phyloP scores from a whole-genome alignment of 495 filamentous ascomycete species.

The Trichocladium uniseriatum region DNA sequence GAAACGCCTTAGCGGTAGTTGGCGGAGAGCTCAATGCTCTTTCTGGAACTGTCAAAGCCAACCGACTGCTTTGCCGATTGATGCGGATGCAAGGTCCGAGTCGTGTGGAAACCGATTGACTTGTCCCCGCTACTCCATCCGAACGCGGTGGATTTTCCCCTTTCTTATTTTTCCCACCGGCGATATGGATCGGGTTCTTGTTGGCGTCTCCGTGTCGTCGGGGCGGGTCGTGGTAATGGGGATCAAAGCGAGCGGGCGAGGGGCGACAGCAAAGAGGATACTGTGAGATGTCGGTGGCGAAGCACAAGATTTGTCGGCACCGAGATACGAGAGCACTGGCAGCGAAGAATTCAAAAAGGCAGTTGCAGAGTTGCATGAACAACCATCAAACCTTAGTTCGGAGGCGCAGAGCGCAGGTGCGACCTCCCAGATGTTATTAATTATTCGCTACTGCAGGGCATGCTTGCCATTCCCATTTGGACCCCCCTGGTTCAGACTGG shows the following conservation, averaged over 20 bases:
- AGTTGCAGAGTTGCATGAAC: background rate
- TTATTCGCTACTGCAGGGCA: slow-evolving; percentile 1
- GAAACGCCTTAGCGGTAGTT: background rate
- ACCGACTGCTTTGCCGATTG: background rate
- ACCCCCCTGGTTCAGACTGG: too few species aligned
- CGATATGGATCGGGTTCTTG: too few species aligned
- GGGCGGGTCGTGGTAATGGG: background rate
- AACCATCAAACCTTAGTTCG: background rate
- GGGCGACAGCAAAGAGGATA: background rate
- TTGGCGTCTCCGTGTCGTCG: too few species aligned
- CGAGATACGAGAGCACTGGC: background rate
- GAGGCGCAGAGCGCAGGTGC: background rate
- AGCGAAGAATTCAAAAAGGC: background rate
- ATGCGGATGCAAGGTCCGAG: background rate
- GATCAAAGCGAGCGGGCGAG: background rate
- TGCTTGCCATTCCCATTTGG: background rate
- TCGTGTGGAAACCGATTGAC: background rate
- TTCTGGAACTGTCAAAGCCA: background rate
- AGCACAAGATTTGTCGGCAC: background rate
- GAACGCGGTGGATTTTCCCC: background rate
- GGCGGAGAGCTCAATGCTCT: background rate
- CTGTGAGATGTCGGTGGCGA: too few species aligned
- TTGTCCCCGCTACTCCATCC: background rate
- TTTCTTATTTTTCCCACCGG: too few species aligned
- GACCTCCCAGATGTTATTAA: background rate